phyloP scores from a whole-genome alignment of 1,139 yeast genomes.

The Lodderomyces orthopsilosis region DNA sequence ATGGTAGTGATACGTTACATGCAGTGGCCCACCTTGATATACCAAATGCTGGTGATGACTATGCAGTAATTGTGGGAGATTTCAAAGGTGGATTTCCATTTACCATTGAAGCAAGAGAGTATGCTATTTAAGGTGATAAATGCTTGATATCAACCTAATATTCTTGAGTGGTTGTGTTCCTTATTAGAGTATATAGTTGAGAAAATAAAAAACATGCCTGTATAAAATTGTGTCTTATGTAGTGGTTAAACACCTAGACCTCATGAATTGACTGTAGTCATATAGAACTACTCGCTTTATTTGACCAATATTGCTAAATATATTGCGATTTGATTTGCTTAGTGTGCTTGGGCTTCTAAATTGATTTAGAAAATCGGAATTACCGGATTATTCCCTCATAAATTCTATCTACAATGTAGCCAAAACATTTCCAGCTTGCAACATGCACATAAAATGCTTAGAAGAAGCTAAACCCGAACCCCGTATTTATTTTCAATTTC shows the following conservation, averaged over 20 bases:
- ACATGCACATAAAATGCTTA: too few relatives aligned
- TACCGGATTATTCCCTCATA: too few relatives aligned
- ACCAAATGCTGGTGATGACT: conserved; percentile 33
- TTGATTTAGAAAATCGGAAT: too few relatives aligned
- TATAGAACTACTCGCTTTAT: too few relatives aligned
- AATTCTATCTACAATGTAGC: too few relatives aligned
- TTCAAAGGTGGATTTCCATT: conserved; percentile 21
- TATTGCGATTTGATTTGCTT: background rate
- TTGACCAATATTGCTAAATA: too few relatives aligned
- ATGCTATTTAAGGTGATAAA: background rate
- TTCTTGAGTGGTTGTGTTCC: background rate
- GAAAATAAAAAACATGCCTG: background rate
- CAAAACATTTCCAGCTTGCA: too few relatives aligned
- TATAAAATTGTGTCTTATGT: too few relatives aligned
- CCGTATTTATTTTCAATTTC: background rate
- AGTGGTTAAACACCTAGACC: too few relatives aligned
- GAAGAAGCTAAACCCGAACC: background rate
- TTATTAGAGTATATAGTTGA: background rate
- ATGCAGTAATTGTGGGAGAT: conserved; percentile 20
- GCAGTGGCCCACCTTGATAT: conserved; percentile 43
- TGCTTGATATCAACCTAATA: too few relatives aligned
- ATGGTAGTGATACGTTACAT: conserved; percentile 31
- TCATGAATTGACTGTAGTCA: too few relatives aligned
- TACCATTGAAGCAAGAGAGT: conserved; percentile 15
- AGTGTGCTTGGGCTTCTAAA: too few relatives aligned